phyloP scores from a whole-genome alignment of 805 yeast genomes.

The Scheffersomyces spartinae region DNA sequence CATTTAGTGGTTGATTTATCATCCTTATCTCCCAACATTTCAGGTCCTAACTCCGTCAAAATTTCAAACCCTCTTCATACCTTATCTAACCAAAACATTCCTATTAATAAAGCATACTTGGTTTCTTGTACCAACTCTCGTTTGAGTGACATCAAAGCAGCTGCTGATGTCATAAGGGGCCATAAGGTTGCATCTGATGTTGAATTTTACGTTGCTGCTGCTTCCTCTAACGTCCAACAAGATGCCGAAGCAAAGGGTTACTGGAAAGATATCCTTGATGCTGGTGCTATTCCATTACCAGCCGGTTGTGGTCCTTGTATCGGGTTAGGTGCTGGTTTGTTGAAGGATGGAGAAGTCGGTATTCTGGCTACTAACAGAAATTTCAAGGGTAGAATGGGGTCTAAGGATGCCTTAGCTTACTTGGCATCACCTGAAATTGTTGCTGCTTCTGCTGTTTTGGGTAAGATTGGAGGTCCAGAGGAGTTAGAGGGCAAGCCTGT shows the following conservation, averaged over 20 bases:
- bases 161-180: constrained; percentile 79
- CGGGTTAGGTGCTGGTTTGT: constrained; percentile 89
- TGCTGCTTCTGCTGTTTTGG: constrained; percentile 95
- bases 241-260: constrained; percentile 90
- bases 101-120: constrained; percentile 85
- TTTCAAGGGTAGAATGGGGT: constrained; percentile 99
- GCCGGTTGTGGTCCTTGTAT: constrained; percentile 99
- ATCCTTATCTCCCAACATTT: constrained; percentile 75
- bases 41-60: constrained; percentile 98
- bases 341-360: constrained; percentile 95
- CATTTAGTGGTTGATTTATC: constrained; percentile 70
- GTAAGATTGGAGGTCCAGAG: constrained; percentile 86
- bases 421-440: constrained; percentile 97
- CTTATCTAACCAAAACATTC: constrained; percentile 59
- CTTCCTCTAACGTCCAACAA: constrained; percentile 82
- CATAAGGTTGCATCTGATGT: constrained; percentile 80
- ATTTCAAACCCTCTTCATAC: constrained; percentile 70
- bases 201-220: constrained; percentile 95
- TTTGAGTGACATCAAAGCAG: constrained; percentile 84
- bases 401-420: constrained; percentile 90
- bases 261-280: constrained; percentile 80
- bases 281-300: constrained; percentile 91
- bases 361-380: constrained; percentile 97
- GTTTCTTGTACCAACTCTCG: constrained; percentile 98
- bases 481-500: constrained; percentile 57